Base-by-base conservation (phyloP, 257 asterid species). In the Ocimum tenuiflorum region DNA sequence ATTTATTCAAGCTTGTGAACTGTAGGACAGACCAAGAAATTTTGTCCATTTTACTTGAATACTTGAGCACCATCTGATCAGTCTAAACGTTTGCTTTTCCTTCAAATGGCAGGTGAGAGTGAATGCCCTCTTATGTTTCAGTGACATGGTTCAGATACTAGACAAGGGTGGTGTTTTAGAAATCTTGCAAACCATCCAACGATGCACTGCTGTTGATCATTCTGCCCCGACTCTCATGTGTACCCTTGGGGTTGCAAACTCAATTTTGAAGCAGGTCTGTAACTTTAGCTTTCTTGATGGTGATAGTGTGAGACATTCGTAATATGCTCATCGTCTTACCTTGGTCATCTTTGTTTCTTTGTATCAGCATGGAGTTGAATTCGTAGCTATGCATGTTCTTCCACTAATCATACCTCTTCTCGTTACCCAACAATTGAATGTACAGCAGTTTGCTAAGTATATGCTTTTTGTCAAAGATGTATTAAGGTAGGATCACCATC, bases 151-250 rank as follows among this genome's bases (percentile, higher is more conserved):
- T 78, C 94, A 79, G 83, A 75, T 87, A 49, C 92, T 94, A 56
- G 99, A 94, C 58, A 94, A 88, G 77, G 72, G 52, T 65, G 88
- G 95, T 68, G 88, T 81, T 70, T 49, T 82, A 73, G 97, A 90
- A 18, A 81, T 90, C 67, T 71, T 90, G 81, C 97, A 90, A 69
- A 90, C 99, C 20, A 79, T 94, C 70, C 96, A 94, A 67, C 82
- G 95, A 33, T 94, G 99, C 79, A 88, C 97, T 24, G 88, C 96
- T 50, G 99, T 94, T 74, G 99, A 94, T 73, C 97, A 81, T 81
- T 90, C 99, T 79, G 87, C 99, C 72, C 99, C 99, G 54, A 94
- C 99, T 68, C 96, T 94, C 23, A 94, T 94, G 99, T 88, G 97
- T 75, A 94, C 97, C 70, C 99, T 94, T 65, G 96, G 96, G 29